Conservation (phyloP, 352 stramenopile genomes). For the Pythium apleroticum region DNA sequence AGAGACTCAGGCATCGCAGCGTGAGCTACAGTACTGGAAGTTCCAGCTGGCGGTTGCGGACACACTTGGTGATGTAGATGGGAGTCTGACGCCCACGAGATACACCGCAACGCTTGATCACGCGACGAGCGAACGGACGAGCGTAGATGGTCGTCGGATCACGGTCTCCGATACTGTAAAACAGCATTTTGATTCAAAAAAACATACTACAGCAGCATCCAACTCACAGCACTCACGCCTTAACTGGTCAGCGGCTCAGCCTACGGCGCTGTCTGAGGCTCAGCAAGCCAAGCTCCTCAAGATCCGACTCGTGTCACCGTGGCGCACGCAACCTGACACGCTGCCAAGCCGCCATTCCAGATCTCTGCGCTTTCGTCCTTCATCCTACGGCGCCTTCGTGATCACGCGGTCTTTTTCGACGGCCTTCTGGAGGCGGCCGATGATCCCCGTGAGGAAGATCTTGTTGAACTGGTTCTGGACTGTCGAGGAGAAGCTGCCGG, state of each 20-base stretch:
- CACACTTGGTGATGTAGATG: background rate
- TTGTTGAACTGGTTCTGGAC: conserved; percentile 26
- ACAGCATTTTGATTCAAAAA: background rate
- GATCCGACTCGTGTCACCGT: background rate
- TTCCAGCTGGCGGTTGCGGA: background rate
- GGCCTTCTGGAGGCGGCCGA: conserved; percentile 26
- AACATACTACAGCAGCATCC: too few species aligned
- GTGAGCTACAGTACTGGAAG: background rate
- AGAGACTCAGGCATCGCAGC: background rate
- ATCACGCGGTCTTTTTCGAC: conserved; percentile 9
- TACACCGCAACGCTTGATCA: conserved; percentile 4
- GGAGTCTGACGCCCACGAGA: background rate
- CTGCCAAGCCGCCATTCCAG: background rate
- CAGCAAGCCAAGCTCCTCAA: conserved; percentile 4
- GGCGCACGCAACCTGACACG: too few species aligned
- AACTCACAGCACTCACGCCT: background rate
- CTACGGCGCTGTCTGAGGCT: too few species aligned
- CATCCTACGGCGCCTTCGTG: background rate
- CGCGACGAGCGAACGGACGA: background rate
- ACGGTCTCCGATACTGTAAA: conserved; percentile 1
- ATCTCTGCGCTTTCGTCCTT: background rate
- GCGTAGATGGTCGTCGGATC: background rate
- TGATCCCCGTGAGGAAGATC: conserved; percentile 26
- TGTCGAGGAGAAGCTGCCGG: conserved; percentile 16
- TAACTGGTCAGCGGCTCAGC: background rate